Base-by-base conservation (phyloP, 2,329 filamentous ascomycete genomes). In the Coleophoma cylindrospora region DNA sequence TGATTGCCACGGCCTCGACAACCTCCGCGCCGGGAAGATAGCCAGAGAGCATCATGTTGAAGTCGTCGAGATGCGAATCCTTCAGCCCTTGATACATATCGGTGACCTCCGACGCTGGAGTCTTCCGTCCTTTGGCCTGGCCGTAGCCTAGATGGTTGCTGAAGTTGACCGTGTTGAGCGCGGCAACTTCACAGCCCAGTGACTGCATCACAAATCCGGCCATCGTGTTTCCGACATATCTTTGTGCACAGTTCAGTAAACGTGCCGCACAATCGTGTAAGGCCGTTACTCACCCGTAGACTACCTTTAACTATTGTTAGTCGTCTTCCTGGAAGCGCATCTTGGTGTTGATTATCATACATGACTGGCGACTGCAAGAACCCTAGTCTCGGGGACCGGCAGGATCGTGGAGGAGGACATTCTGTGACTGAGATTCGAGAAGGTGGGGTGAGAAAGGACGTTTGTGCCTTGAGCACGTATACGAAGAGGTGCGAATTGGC, bases 211-310 rank as follows among this genome's bases (percentile, higher is more conserved):
- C 89, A 65, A 96, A 95, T 1, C 91, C 91, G 40, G 91, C 91
- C 76, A 99, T 96, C 63, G 92, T 96, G 68, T 99, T 99, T 47
- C 94, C 94, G 59, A 99, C 94, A 78, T 96, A 92, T 66, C 94
- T 96, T 67, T 55, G 15, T 38, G 11, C 14, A 47, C 36, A 19
- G 15, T 50, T 62, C 55, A 61, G 56, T 51, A 47, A 27, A 27
- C 27, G 27, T 27, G 27, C 27, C 27, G 27, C 27, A 27, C 27
- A 5, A 27, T 27, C 27, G 27, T 27, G 27, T 27, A 27, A 27
- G 27, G 27, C 27, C 27, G 27, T 27, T 44, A 76, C 82, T 80
- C 72, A 89, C 85, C 85, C 85, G 61, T 86, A 86, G 58, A 86
- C 83, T 62, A 89, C 84, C 86, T 89, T 72, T 48, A 64, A 57